Evolutionary conservation across 331 rosid genomes (phyloP), one percentile per base, ranked within the genome.

Genomic region (Saraca asoca): DNA sequence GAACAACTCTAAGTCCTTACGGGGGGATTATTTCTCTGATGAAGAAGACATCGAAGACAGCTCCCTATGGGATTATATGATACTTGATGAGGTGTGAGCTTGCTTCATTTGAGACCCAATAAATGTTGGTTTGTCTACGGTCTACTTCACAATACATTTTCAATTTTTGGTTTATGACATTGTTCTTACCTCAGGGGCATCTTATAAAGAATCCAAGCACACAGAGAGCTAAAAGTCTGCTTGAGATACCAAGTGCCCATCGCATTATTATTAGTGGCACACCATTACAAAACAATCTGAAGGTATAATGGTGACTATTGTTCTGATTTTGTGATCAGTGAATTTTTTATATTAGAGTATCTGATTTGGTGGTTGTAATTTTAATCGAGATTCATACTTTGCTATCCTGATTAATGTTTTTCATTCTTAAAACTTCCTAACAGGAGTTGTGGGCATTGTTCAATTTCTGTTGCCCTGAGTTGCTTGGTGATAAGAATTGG

Each of bases 361-460:
- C 11, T 66, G 60, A 17, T 65, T 75, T 62, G 37, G 7, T 13
- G 60, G 35, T 49, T 55, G 33, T 50, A 34, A n/a, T 64, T 46
- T 20, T 7, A 51, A 49, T 52, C 60, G 7, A 51, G 64, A 69
- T 16, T 24, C 55, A 16, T 46, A 20, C 60, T 51, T 38, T 62
- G 58, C 66, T 61, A 58, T 46, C 59, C 42, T 67, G 29, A 66
- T 57, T 69, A 63, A 55, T 68, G 33, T 34, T 46, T 62, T 45
- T 62, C 46, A 7, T 68, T 49, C 64, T 60, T 48, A 38, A 6
- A 41, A 31, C 18, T 33, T 76, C 24, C 56, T 53, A 66, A 20
- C 83, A 93, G 96, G 98, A 93, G 61, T 17, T 93, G 78, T 93
- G 98, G 98, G 98, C 98, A 44, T 80, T 93, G 79, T 93, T 93